Percentiles rank a stretch among this genome's conserved stretches.
These are phyloP conservation scores for Phycomyces blakesleeanus DNA, from an alignment of 192 early-diverging fungal species.

Conservation along the genomic window DNA sequence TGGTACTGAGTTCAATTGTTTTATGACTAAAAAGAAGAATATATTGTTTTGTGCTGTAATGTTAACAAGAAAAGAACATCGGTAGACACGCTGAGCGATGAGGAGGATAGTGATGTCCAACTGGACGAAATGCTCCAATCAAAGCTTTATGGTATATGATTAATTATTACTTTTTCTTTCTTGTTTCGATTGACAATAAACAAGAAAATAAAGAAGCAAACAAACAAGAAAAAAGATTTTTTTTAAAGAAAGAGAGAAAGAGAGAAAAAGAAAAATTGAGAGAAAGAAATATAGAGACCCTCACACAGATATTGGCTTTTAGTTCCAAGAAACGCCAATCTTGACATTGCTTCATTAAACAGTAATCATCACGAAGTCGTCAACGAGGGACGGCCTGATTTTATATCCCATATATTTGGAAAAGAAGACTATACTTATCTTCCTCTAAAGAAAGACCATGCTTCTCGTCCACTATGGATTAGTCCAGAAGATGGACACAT, in stretches of 20 bases:
- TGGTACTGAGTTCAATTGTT: constrained; percentile 1
- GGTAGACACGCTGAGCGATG: constrained; percentile 20
- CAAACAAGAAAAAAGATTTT: too few species aligned
- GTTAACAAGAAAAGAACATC: neutral
- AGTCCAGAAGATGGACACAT: constrained; percentile 75
- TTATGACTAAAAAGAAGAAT: too few species aligned
- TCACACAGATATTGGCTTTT: neutral
- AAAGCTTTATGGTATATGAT: constrained; percentile 28
- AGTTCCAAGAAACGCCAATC: constrained; percentile 41
- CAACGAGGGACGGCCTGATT: constrained; percentile 32
- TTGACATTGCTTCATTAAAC: constrained; percentile 28
- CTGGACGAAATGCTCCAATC: constrained; percentile 24
- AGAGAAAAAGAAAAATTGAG: neutral
- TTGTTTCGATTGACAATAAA: too few species aligned
- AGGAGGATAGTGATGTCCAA: constrained; percentile 32
- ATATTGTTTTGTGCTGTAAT: too few species aligned
- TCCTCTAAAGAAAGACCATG: constrained; percentile 84
- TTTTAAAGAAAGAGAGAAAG: neutral
- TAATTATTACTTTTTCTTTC: neutral
- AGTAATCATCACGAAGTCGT: neutral
- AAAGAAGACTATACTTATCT: constrained; percentile 73
- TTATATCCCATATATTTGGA: constrained; percentile 61
- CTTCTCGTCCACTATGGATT: constrained; percentile 88
- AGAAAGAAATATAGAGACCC: too few species aligned
- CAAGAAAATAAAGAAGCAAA: too few species aligned